Evolutionary conservation across 2,329 filamentous ascomycete species (phyloP), one percentile per base, ranked within the genome.

Genomic region (Aspergillus ochraceus): DNA sequence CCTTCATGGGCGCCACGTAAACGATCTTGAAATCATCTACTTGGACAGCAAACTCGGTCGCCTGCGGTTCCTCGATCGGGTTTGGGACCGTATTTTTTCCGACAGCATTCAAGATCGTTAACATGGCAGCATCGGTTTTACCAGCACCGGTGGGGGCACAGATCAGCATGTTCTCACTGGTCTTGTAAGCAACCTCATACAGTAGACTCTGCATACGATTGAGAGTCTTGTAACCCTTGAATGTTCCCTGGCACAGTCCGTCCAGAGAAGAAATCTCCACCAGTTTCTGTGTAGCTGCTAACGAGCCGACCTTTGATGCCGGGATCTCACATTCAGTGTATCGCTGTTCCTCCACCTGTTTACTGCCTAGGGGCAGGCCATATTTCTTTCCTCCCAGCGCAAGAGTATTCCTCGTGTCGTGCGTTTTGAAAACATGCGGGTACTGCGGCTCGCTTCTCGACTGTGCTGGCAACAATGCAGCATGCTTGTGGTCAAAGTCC

Each of bases 1-100:
- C 96, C 76, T 99, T 99, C 96, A 99, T 99, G 0, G 95, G 96
- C 1, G 96, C 95, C 46, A 99, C 95, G 68, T 99, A 99, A 58
- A 99, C 92, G 68, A 99, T 94, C 77, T 99, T 98, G 84, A 98
- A 97, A 68, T 96, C 91, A 55, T 96, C 90, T 0, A 87, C 80
- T 59, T 90, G 84, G n/a, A 97, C 90, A 1, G 85, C 85, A 71
- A 97, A 97, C 45, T 97, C 90, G 0, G 84, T 88, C 0, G 90
- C 87, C 56, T 87, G 80, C 0, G 86, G 86, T 46, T 91, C 81
- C 59, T 96, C 91, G 10, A 89, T 82, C 0, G 93, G 94, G 66
- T 87, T 92, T 0, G 95, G 94, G 0, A 84, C 81, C 24, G 91
- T 85, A 70, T 98, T 94, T 73, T 96, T 93, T 1, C 90, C 88